A percentile compares a stretch with the other conserved stretches of the same genome.
Evolutionary conservation across 768 basidiomycete species (phyloP).

Genomic region (Flagelloscypha sp.): DNA sequence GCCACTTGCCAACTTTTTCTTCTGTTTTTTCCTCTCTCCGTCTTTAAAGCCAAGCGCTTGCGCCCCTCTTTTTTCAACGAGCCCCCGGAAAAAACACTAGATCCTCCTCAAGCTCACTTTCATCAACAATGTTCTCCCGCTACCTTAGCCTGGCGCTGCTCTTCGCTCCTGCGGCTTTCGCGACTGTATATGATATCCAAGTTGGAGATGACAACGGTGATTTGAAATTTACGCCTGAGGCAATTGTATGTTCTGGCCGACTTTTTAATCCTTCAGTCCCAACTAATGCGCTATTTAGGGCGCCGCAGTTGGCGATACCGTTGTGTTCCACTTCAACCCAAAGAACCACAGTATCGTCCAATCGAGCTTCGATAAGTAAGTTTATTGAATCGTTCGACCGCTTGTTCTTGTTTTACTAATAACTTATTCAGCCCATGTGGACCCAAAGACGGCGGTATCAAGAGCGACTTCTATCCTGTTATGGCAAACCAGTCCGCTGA

Average conservation of each 20-base stretch:
- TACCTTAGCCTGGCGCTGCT: slow-evolving; percentile 38
- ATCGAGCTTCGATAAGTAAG: slow-evolving; percentile 31
- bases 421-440: too few species aligned
- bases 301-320: slow-evolving; percentile 47
- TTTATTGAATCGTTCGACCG: slow-evolving; percentile 21
- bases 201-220: slow-evolving; percentile 40
- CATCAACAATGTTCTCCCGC: slow-evolving; percentile 36
- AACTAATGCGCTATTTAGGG: slow-evolving; percentile 19
- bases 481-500: slow-evolving; percentile 40
- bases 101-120: too few species aligned
- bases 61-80: slow-evolving; percentile 17
- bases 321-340: slow-evolving; percentile 52
- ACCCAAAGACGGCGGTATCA: slow-evolving; percentile 40
- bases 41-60: slow-evolving; percentile 14
- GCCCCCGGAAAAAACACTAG: slow-evolving; percentile 10
- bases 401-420: slow-evolving; percentile 24
- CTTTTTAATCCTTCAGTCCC: slow-evolving; percentile 2
- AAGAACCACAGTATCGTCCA: slow-evolving; percentile 50
- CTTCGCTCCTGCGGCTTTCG: slow-evolving; percentile 41
- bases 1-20: slow-evolving; percentile 13
- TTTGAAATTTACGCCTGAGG: slow-evolving; percentile 40
- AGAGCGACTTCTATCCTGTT: slow-evolving; percentile 54
- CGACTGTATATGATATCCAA: slow-evolving; percentile 43
- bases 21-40: slow-evolving; percentile 7
- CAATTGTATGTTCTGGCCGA: slow-evolving; percentile 33